A percentile compares a stretch with the other conserved stretches of the same genome.
phyloP scores from a whole-genome alignment of 805 yeast species.

The Candida vartiovaarae region DNA sequence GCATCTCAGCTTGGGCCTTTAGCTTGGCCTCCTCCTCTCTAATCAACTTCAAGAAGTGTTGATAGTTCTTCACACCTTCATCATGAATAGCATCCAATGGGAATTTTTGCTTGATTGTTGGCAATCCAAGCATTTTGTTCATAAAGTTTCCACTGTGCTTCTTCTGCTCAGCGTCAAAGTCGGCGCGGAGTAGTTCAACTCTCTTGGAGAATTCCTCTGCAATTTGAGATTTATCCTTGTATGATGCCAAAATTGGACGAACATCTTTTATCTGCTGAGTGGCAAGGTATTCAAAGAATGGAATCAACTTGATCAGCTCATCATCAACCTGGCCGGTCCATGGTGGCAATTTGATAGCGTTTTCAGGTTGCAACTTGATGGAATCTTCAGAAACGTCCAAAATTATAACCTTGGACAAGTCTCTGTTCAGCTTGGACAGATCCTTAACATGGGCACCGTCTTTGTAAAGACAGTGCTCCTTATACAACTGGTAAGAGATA shows the following conservation, averaged over 20 bases:
- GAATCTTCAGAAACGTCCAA: slow-evolving; percentile 73
- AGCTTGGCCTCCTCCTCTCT: slow-evolving; percentile 71
- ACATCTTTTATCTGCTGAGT: slow-evolving; percentile 82
- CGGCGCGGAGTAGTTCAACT: slow-evolving; percentile 66
- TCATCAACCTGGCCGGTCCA: slow-evolving; percentile 90
- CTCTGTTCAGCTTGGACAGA: slow-evolving; percentile 84
- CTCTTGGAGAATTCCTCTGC: slow-evolving; percentile 76
- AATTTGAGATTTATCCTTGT: slow-evolving; percentile 55
- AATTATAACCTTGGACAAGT: slow-evolving; percentile 69
- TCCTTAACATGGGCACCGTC: slow-evolving; percentile 91
- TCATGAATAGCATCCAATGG: slow-evolving; percentile 87
- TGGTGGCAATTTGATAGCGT: slow-evolving; percentile 75
- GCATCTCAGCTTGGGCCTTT: slow-evolving; percentile 65
- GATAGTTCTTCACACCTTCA: slow-evolving; percentile 86
- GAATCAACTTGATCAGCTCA: slow-evolving; percentile 70
- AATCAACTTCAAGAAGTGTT: slow-evolving; percentile 70
- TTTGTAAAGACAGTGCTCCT: slow-evolving; percentile 81
- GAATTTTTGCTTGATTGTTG: slow-evolving; percentile 38
- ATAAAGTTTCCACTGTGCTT: slow-evolving; percentile 43
- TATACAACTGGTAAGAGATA: slow-evolving; percentile 77
- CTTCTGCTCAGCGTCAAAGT: slow-evolving; percentile 53
- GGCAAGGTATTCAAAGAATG: slow-evolving; percentile 90
- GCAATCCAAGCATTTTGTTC: slow-evolving; percentile 58
- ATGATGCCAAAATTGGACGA: slow-evolving; percentile 77
- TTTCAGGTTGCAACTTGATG: slow-evolving; percentile 82